phyloP scores from a whole-genome alignment of 1,284 basidiomycete species.

The Pisolithus thermaeus region DNA sequence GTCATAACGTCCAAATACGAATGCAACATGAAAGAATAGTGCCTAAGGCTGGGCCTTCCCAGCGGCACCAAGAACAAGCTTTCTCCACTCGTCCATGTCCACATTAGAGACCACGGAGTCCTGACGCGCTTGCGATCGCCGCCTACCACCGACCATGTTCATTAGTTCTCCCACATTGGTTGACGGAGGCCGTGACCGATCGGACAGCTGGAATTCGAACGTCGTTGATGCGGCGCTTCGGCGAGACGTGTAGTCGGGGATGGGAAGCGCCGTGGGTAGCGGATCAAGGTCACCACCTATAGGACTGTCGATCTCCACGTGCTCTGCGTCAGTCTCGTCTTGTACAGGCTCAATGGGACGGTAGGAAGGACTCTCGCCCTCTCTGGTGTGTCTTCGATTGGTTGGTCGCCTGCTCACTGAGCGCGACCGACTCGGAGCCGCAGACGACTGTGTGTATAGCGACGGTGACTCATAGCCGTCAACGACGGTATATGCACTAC shows the following conservation, averaged over 20 bases:
- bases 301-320: not conserved
- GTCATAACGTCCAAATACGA: not conserved
- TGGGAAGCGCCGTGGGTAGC: conserved; percentile 5
- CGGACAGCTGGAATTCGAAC: conserved; percentile 7
- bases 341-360: conserved; percentile 5
- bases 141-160: not conserved
- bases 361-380: not conserved
- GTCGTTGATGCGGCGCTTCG: not conserved
- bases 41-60: conserved; percentile 1
- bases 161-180: conserved; percentile 4
- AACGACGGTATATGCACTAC: not conserved
- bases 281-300: conserved; percentile 1
- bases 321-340: not conserved
- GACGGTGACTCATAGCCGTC: conserved; percentile 3
- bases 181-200: not conserved
- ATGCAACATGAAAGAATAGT: not conserved
- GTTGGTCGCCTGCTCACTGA: not conserved
- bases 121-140: conserved; percentile 2
- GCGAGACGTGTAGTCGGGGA: conserved; percentile 1
- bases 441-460: conserved; percentile 6
- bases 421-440: not conserved
- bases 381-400: not conserved
- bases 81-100: conserved; percentile 10
- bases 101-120: conserved; percentile 8
- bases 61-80: conserved; percentile 10